A percentile compares a stretch with the other conserved stretches of the same genome.
Conservation (phyloP, 495 filamentous ascomycete species). For the Tuber magnatum region DNA sequence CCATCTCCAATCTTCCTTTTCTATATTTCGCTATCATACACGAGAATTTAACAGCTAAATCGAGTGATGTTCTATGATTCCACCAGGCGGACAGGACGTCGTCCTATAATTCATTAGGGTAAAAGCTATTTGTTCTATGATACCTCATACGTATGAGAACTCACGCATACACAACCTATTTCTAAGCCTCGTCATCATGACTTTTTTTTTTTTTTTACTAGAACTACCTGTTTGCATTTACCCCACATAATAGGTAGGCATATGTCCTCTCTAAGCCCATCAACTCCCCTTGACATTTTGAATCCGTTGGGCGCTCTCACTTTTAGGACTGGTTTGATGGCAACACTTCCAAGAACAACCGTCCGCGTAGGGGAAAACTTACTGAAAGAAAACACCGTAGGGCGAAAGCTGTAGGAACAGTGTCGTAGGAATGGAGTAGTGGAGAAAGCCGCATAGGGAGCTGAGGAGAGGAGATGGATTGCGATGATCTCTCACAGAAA, state of each 20-base stretch:
- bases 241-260: neutral
- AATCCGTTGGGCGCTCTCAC: neutral
- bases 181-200: neutral
- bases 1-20: too few relatives aligned
- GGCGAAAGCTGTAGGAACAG: too few relatives aligned
- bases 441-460: too few relatives aligned
- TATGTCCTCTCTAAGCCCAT: neutral
- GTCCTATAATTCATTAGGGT: neutral
- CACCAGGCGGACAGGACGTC: neutral
- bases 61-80: neutral
- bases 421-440: too few relatives aligned
- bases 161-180: neutral
- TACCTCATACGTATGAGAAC: neutral
- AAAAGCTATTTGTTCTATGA: neutral
- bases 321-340: too few relatives aligned
- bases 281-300: neutral
- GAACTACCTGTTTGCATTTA: neutral
- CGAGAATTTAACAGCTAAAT: neutral
- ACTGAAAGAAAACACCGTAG: too few relatives aligned
- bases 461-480: too few relatives aligned
- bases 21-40: too few relatives aligned
- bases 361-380: too few relatives aligned
- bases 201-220: neutral
- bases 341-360: too few relatives aligned
- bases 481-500: too few relatives aligned